phyloP scores from a whole-genome alignment of 164 flowering plant genomes.

The Berberis thunbergii region DNA sequence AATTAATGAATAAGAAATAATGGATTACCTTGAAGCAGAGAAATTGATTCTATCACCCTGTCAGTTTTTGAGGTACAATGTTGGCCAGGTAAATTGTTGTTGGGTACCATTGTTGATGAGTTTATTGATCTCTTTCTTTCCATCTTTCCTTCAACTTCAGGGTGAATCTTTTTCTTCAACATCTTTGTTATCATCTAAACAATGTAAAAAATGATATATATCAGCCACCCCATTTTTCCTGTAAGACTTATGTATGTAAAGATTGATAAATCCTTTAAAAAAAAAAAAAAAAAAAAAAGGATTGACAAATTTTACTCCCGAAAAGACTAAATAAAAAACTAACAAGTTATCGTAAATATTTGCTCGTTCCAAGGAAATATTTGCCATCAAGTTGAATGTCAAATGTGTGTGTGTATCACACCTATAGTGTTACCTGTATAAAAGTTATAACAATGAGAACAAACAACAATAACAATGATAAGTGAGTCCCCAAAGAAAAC shows the following conservation, averaged over 20 bases:
- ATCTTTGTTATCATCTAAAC: conserved; percentile 19
- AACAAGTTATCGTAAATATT: too few species aligned
- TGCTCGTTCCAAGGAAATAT: too few species aligned
- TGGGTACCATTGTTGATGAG: not conserved
- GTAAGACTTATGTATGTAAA: too few species aligned
- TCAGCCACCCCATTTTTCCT: not conserved
- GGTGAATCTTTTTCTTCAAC: conserved; percentile 27
- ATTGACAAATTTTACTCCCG: too few species aligned
- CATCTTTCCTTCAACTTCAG: conserved; percentile 13
- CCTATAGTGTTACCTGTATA: too few species aligned
- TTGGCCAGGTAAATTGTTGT: not conserved
- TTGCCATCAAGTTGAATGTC: too few species aligned
- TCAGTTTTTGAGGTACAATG: not conserved
- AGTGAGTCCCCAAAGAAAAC: not conserved
- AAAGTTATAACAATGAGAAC: not conserved
- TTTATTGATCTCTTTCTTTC: not conserved
- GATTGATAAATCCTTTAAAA: too few species aligned
- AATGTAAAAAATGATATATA: not conserved
- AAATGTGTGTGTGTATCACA: too few species aligned
- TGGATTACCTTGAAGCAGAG: not conserved
- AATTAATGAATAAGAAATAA: not conserved
- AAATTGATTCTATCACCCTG: not conserved
- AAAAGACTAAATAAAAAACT: too few species aligned
- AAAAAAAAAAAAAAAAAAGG: too few species aligned
- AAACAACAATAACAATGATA: not conserved